Evolutionary conservation across 164 flowering plant genomes (phyloP), one percentile per base, ranked within the genome.

Genomic region (Vitis cinerea): DNA sequence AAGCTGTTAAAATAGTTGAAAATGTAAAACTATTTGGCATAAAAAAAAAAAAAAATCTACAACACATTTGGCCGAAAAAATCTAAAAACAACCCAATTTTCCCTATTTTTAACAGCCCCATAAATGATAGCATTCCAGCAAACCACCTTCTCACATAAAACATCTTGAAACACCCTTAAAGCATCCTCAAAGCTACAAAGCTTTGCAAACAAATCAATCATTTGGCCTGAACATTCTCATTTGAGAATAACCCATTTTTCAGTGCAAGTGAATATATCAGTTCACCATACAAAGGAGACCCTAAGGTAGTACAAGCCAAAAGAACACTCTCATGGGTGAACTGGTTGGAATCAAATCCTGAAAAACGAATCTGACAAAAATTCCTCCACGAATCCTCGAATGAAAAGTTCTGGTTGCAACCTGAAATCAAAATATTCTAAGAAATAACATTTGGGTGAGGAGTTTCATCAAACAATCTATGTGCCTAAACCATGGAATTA

Each of bases 121-220:
- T 88, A 72, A 66, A 93, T 88, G 6, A 87, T 74, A 50, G 88
- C 81, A 84, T 88, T 93, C 95, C 95, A 93, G 69, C 88, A 85
- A 11, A 87, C 89, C 64, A 89, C 87, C 77, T 91, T 90, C 31
- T 78, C 85, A 74, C 81, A 78, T 8, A 64, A 50, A 67, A 77
- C 79, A 72, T 88, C 97, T 57, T 67, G 59, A 73, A 91, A 88
- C 59, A 88, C 83, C 80, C 67, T 84, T 69, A 88, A 71, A 63
- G 93, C 87, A 67, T 90, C 91, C 53, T 84, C 83, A 61, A 90
- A 82, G 55, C 75, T 29, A 29, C 54, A 67, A 78, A 52, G 76
- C 69, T 82, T 89, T 1, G 85, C 59, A 76, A 86, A 88, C 76
- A 88, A 75, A 75, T 86, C 87, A 57, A 91, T 89, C 91, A 86